These are phyloP conservation scores for Jamesozyma spencerorum DNA, from an alignment of 805 yeast genomes.

Conservation along the genomic window DNA sequence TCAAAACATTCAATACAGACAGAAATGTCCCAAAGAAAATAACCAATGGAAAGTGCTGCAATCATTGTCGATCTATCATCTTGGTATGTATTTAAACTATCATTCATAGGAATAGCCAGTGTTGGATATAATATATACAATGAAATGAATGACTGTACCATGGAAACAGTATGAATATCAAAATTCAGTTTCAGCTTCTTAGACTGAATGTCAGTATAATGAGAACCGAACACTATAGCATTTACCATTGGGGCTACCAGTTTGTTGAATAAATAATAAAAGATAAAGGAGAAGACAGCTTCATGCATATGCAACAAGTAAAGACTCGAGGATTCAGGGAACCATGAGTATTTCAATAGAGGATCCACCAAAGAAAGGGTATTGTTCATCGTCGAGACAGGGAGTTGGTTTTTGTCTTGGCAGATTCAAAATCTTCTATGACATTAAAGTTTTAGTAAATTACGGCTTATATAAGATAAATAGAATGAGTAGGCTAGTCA, in stretches of 20 bases:
- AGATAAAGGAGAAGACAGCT: conserved; percentile 45
- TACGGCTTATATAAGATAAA: too few species aligned
- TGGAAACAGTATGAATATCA: conserved; percentile 84
- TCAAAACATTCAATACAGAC: conserved; percentile 57
- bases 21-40: conserved; percentile 81
- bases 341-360: conserved; percentile 22
- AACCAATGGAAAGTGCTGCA: conserved; percentile 66
- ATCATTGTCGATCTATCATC: conserved; percentile 72
- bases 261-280: conserved; percentile 49
- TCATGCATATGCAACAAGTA: conserved; percentile 65
- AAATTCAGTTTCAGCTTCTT: conserved; percentile 54
- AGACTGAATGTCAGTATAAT: conserved; percentile 41
- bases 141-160: conserved; percentile 71
- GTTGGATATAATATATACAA: conserved; percentile 53
- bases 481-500: too few species aligned
- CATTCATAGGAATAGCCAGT: conserved; percentile 37
- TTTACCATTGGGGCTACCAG: conserved; percentile 43
- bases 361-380: conserved; percentile 16
- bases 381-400: too few species aligned
- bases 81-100: conserved; percentile 48
- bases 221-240: conserved; percentile 39
- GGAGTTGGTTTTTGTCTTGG: too few species aligned
- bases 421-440: too few species aligned
- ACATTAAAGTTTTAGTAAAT: too few species aligned
- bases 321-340: conserved; percentile 33